phyloP scores from a whole-genome alignment of 23 red algal genomes.

The Gracilaria gracilis region DNA sequence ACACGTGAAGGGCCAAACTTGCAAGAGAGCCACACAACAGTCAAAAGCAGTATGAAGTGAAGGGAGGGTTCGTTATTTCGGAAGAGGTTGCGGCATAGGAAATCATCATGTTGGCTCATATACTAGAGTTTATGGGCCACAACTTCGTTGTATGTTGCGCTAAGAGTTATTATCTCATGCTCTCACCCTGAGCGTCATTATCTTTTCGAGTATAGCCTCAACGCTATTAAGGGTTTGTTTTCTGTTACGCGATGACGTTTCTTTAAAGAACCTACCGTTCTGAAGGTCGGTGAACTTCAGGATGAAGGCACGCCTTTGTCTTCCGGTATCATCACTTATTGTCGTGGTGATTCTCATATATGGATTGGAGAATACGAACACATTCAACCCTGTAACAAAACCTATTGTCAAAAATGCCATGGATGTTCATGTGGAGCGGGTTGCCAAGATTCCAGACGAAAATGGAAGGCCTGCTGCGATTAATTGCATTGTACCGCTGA shows the following conservation, averaged over 20 bases:
- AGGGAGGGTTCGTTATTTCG: neutral
- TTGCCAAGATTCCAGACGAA: constrained; percentile 60
- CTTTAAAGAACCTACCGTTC: neutral
- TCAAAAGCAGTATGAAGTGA: neutral
- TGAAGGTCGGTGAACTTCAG: neutral
- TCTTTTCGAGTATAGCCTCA: neutral
- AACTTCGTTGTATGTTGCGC: neutral
- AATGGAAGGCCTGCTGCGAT: constrained; percentile 48
- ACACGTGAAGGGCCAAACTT: neutral
- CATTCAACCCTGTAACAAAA: constrained; percentile 47
- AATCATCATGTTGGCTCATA: neutral
- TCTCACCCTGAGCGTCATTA: neutral
- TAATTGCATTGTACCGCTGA: constrained; percentile 43
- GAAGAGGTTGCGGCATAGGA: neutral
- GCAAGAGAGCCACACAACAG: neutral
- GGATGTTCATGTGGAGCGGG: constrained; percentile 36
- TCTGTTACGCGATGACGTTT: neutral
- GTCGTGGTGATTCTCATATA: neutral
- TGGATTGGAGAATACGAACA: constrained; percentile 11
- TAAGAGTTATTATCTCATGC: neutral
- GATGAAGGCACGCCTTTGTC: neutral
- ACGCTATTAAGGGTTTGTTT: neutral
- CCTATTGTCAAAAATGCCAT: constrained; percentile 37
- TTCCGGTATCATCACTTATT: neutral
- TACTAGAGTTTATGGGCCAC: neutral